Evolutionary conservation across 163 green algal species (phyloP).

Genomic region (Chloromonas sp.): DNA sequence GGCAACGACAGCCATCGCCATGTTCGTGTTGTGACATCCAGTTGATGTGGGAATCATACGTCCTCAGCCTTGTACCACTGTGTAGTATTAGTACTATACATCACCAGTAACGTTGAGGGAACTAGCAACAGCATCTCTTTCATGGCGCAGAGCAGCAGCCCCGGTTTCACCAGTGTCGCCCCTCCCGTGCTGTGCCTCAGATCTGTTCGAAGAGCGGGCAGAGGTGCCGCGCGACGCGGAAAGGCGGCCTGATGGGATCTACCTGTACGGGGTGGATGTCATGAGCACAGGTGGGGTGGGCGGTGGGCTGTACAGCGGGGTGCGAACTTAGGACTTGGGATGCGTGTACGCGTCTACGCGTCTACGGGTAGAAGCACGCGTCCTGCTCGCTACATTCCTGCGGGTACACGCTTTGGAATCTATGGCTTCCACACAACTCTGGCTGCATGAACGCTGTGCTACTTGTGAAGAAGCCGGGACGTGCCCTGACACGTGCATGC

Average conservation of each 20-base stretch:
- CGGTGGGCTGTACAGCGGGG: neutral
- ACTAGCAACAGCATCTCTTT: neutral
- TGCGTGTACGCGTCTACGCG: too few relatives aligned
- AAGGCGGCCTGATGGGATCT: slow-evolving; percentile 4
- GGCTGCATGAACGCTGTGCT: too few relatives aligned
- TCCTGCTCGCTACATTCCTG: too few relatives aligned
- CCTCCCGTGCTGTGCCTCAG: slow-evolving; percentile 20
- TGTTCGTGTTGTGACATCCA: neutral
- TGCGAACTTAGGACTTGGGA: too few relatives aligned
- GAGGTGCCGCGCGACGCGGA: slow-evolving; percentile 38
- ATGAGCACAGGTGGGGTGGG: slow-evolving; percentile 66
- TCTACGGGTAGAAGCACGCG: too few relatives aligned
- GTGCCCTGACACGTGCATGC: too few relatives aligned
- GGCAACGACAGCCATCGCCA: neutral
- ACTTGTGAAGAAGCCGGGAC: too few relatives aligned
- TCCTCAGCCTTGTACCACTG: neutral
- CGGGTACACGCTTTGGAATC: too few relatives aligned
- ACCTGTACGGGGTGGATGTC: slow-evolving; percentile 78
- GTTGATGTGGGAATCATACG: neutral
- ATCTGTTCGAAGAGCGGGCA: slow-evolving; percentile 61
- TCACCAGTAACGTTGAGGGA: neutral
- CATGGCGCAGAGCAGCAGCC: neutral
- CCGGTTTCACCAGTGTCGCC: neutral
- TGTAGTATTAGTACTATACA: neutral
- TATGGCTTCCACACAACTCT: too few relatives aligned